Base-by-base conservation (phyloP, 129 eudicot genomes). In the Pittosporum tobira region DNA sequence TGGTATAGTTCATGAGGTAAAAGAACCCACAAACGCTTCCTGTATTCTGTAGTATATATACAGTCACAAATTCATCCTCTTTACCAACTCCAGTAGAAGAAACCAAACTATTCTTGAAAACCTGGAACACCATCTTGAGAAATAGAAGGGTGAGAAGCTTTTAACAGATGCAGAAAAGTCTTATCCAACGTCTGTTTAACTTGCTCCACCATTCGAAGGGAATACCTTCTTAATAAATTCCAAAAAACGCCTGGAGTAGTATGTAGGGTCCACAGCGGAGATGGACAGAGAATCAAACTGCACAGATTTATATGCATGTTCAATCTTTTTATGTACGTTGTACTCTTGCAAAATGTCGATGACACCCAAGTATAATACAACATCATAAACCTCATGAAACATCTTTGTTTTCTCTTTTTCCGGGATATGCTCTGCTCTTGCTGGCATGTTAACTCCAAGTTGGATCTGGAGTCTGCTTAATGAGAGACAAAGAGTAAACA, bases 381-480 rank as follows among this genome's bases (percentile, higher is more conserved):
- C 98, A 36, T 90, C 98, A 23, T 90, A 90, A 46, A 76, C 98
- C 75, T 86, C 89, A 34, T 80, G 95, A 60, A 83, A 90, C 73
- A 76, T 69, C 65, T 65, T 59, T 27, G 63, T 57, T 47, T 75
- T 73, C 63, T 75, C 78, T 27, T 71, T 37, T 13, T 77, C 87
- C 13, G 75, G 85, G 25, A 78, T 80, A 36, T 65, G 86, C 79
- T 90, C 98, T 42, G 98, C 98, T 59, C 98, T 86, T 57, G 98
- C 94, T 36, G 98, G 98, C 98, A 90, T 86, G 77, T 90, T 90
- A 49, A 90, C 98, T 45, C 98, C 98, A 34, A 90, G 85, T 67
- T 90, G 98, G 76, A 90, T 90, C 67, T 90, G 98, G 57, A 90
- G 82, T 65, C 98, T 90, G 73, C 44, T 44, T 28, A 66, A 25